Evolutionary conservation across 2,329 filamentous ascomycete genomes (phyloP).

Genomic region (Colletotrichum tamarilloi): DNA sequence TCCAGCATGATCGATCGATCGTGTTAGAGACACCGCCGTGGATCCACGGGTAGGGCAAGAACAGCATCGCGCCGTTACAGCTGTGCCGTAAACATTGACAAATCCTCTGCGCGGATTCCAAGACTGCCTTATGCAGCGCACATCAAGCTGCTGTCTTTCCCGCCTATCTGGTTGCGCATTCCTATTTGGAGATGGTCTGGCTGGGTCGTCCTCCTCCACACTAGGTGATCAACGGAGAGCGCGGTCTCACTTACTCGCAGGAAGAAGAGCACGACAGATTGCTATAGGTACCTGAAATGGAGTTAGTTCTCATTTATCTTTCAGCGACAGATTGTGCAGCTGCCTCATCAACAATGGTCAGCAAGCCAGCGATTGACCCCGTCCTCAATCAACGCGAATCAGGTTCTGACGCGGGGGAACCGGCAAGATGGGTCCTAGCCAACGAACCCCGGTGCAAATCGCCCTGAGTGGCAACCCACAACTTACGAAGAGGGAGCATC

Average conservation of each 20-base stretch:
- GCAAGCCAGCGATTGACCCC: background rate
- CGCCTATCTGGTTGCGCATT: background rate
- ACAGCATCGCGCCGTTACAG: background rate
- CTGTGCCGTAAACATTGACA: background rate
- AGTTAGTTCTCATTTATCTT: slow-evolving; percentile 10
- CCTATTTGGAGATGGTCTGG: background rate
- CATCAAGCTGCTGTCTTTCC: background rate
- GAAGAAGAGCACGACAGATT: slow-evolving; percentile 25
- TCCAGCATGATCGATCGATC: background rate
- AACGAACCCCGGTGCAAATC: slow-evolving; percentile 25
- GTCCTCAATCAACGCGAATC: slow-evolving; percentile 11
- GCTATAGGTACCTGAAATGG: background rate
- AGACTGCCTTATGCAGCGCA: background rate
- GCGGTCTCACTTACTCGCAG: slow-evolving; percentile 27
- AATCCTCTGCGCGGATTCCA: slow-evolving; percentile 1
- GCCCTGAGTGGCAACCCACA: background rate
- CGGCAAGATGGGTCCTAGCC: slow-evolving; percentile 26
- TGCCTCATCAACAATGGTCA: background rate
- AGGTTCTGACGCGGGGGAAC: slow-evolving; percentile 8
- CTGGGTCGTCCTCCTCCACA: background rate
- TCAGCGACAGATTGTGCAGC: background rate
- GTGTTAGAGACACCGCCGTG: slow-evolving; percentile 21
- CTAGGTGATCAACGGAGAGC: background rate
- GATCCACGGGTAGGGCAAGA: slow-evolving; percentile 9
- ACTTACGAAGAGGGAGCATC: background rate